Evolutionary conservation across 805 yeast genomes (phyloP).

Genomic region (Jamesozyma jinghongensis): DNA sequence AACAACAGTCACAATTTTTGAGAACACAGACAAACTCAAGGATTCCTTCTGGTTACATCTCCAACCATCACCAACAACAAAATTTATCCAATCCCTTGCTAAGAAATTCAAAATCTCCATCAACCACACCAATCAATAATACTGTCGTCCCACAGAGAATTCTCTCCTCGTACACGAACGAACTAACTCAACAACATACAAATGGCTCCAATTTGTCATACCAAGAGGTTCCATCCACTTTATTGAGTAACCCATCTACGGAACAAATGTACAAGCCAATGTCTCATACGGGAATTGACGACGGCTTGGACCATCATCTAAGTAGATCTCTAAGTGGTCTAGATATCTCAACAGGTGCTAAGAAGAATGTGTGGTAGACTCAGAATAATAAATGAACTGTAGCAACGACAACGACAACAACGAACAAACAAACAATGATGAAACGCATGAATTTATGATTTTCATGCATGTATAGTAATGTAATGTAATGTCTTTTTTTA

Average conservation of each 20-base stretch:
- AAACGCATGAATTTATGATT: too few relatives aligned
- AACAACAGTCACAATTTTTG: conserved; percentile 7
- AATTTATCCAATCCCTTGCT: conserved; percentile 25
- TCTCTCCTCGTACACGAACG: conserved; percentile 5
- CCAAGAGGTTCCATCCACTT: conserved; percentile 7
- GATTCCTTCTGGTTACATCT: conserved; percentile 30
- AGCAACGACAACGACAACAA: not conserved
- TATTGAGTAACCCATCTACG: too few relatives aligned
- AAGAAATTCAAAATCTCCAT: conserved; percentile 23
- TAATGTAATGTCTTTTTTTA: too few relatives aligned
- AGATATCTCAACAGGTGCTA: conserved; percentile 18
- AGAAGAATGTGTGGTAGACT: conserved; percentile 2
- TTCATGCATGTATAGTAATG: too few relatives aligned
- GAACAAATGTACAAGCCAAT: not conserved
- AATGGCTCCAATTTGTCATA: conserved; percentile 28
- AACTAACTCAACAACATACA: conserved; percentile 24
- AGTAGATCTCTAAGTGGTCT: conserved; percentile 28
- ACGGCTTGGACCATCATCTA: conserved; percentile 22
- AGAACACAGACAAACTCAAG: conserved; percentile 29
- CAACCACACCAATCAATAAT: conserved; percentile 15
- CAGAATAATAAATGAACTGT: not conserved
- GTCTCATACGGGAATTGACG: not conserved
- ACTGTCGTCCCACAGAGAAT: conserved; percentile 17
- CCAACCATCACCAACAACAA: conserved; percentile 17
- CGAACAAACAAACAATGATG: too few relatives aligned